Evolutionary conservation across 768 basidiomycete genomes (phyloP).

Genomic region (Mycena albidolilacea): DNA sequence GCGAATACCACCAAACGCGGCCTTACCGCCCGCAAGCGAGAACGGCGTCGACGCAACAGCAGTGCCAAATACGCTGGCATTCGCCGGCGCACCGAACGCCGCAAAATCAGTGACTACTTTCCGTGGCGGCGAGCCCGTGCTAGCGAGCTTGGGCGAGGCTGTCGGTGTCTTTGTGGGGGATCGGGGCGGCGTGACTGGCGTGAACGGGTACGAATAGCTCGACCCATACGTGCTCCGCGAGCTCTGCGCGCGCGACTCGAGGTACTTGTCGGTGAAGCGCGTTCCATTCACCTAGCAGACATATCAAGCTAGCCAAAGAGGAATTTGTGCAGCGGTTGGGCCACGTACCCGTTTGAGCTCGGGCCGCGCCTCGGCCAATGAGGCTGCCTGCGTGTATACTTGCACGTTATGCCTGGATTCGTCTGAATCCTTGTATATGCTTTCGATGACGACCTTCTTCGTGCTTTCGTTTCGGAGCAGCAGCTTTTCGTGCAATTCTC

Average conservation of each 20-base stretch:
- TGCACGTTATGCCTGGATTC: slow-evolving; percentile 93
- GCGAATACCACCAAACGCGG: slow-evolving; percentile 88
- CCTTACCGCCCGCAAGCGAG: slow-evolving; percentile 83
- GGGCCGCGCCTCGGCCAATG: slow-evolving; percentile 81
- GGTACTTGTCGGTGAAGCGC: slow-evolving; percentile 97
- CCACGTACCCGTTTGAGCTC: slow-evolving; percentile 81
- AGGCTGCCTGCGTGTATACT: slow-evolving; percentile 83
- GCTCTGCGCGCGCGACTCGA: slow-evolving; percentile 76
- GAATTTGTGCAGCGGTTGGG: slow-evolving; percentile 15
- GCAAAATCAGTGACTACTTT: slow-evolving; percentile 93
- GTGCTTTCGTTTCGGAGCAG: slow-evolving; percentile 95
- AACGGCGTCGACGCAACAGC: slow-evolving; percentile 87
- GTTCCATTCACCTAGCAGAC: slow-evolving; percentile 86
- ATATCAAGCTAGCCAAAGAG: slow-evolving; percentile 30
- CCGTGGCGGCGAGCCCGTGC: slow-evolving; percentile 79
- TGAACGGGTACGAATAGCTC: slow-evolving; percentile 60
- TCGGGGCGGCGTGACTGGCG: slow-evolving; percentile 58
- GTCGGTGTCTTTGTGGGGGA: slow-evolving; percentile 54
- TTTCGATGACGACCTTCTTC: slow-evolving; percentile 96
- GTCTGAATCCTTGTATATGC: slow-evolving; percentile 93
- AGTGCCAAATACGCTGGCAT: slow-evolving; percentile 86
- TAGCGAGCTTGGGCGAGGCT: slow-evolving; percentile 40
- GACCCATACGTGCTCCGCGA: slow-evolving; percentile 68
- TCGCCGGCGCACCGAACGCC: slow-evolving; percentile 83
- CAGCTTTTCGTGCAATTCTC: slow-evolving; percentile 92